Percentiles rank a stretch among this genome's conserved stretches.
Evolutionary conservation across 352 stramenopile species (phyloP).

Genomic region (Globisporangium echinulatum): DNA sequence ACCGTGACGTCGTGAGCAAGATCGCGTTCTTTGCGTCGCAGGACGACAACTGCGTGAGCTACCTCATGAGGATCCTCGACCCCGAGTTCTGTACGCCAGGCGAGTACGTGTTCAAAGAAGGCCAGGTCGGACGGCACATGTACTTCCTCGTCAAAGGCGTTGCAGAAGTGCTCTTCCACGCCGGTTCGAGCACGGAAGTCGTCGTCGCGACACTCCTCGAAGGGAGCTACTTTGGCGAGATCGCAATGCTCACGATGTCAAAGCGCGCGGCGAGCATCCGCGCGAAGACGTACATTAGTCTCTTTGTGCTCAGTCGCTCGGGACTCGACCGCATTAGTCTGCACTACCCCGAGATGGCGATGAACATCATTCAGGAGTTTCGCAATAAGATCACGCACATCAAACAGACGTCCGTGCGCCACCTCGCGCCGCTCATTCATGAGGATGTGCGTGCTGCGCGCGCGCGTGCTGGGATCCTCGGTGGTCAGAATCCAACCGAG

Average conservation of each 20-base stretch:
- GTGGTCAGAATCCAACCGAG: slow-evolving; percentile 20
- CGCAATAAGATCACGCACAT: slow-evolving; percentile 79
- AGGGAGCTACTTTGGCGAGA: slow-evolving; percentile 77
- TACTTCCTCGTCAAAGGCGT: slow-evolving; percentile 78
- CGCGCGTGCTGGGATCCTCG: slow-evolving; percentile 23
- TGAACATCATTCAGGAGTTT: slow-evolving; percentile 68
- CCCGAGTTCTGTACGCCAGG: slow-evolving; percentile 72
- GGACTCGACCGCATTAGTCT: slow-evolving; percentile 64
- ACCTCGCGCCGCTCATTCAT: slow-evolving; percentile 28
- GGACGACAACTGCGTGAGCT: slow-evolving; percentile 75
- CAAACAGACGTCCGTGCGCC: slow-evolving; percentile 37
- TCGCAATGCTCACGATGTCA: slow-evolving; percentile 75
- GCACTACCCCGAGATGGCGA: slow-evolving; percentile 78
- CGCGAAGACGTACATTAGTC: slow-evolving; percentile 72
- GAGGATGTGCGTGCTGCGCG: slow-evolving; percentile 33
- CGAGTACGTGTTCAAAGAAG: slow-evolving; percentile 82
- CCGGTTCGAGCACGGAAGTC: slow-evolving; percentile 37
- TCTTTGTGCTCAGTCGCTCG: slow-evolving; percentile 69
- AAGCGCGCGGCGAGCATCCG: slow-evolving; percentile 75
- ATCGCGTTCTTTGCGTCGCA: slow-evolving; percentile 77
- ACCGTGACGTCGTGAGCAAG: slow-evolving; percentile 78
- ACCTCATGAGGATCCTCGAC: slow-evolving; percentile 76
- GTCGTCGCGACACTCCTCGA: slow-evolving; percentile 59
- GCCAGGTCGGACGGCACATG: slow-evolving; percentile 73
- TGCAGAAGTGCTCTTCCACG: slow-evolving; percentile 68